Evolutionary conservation across 2,329 filamentous ascomycete genomes (phyloP).

Genomic region (Pseudogymnoascus sp.): DNA sequence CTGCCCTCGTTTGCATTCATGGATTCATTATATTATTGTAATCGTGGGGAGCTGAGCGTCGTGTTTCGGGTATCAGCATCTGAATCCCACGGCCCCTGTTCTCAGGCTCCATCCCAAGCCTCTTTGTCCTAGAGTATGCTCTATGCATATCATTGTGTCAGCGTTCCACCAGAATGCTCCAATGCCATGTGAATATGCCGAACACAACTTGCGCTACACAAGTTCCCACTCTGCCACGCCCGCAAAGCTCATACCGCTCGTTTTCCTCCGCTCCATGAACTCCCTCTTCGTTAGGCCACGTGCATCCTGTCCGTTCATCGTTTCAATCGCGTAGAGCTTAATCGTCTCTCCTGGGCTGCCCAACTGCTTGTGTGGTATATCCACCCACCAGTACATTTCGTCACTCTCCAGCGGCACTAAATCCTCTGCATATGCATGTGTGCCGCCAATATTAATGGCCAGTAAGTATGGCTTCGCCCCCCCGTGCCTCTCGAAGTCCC

Average conservation of each 20-base stretch:
- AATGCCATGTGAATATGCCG: constrained; percentile 1
- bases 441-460: constrained; percentile 57
- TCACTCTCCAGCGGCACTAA: constrained; percentile 67
- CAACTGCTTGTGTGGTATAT: constrained; percentile 58
- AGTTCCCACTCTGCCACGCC: constrained; percentile 26
- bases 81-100: neutral
- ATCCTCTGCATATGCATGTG: constrained; percentile 51
- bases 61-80: constrained; percentile 1
- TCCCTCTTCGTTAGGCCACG: constrained; percentile 23
- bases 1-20: neutral
- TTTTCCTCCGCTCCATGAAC: constrained; percentile 25
- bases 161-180: neutral
- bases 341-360: constrained; percentile 63
- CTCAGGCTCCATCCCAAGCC: neutral
- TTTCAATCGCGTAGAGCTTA: constrained; percentile 53
- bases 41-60: neutral
- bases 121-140: neutral
- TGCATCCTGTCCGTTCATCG: constrained; percentile 30
- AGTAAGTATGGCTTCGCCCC: constrained; percentile 59
- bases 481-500: constrained; percentile 63
- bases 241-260: constrained; percentile 22
- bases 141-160: constrained; percentile 2
- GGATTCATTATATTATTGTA: constrained; percentile 1
- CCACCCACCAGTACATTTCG: constrained; percentile 72
- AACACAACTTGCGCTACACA: constrained; percentile 13